Evolutionary conservation across 2,329 filamentous ascomycete species (phyloP), one percentile per base, ranked within the genome.

Genomic region (Fusarium coffeatum): DNA sequence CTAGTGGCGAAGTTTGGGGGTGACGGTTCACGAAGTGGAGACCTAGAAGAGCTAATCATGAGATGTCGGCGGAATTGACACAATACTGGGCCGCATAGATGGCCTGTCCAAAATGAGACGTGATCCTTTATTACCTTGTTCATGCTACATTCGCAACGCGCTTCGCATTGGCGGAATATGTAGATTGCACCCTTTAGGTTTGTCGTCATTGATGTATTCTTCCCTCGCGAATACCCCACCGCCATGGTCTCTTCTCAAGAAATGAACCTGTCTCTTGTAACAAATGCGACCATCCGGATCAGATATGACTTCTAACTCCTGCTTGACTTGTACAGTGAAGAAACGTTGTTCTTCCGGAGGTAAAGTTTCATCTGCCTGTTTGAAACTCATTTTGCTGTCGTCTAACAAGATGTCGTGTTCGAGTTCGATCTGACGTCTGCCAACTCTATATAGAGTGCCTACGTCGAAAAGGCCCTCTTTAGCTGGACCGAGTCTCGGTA

Each of bases 391-490:
- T n/a, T 27, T 8, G 42, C 23, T 45, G 42, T 45, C 42, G 10
- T 18, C 42, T 45, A 48, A 28, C 5, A 20, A 48, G 13, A 30
- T 16, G 3, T n/a, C 41, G 3, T 64, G 51, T 4, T 64, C 62
- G 0, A 65, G 32, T 15, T 65, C 59, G 3, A 65, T 37, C 0
- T 47, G 59, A 0, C 62, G 62, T 30, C 62, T 64, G 2, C 59
- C 62, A 22, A 58, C 41, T 64, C 59, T 58, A 5, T 64, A 65
- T 2, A 64, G 3, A 20, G 62, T 65, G 6, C 62, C 62, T 6
- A 58, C 62, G 12, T 65, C 59, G 12, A 65, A 65, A 8, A 65
- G 4, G 0, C 62, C 62, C 15, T 65, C 62, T 16, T 65, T 65
- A 2, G 62, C 51, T 4, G 41, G 27, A 5, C 59, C 51, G 13